A percentile compares a stretch with the other conserved stretches of the same genome.
Conservation (phyloP, 2,329 filamentous ascomycete genomes). For the Geosmithia flava region DNA sequence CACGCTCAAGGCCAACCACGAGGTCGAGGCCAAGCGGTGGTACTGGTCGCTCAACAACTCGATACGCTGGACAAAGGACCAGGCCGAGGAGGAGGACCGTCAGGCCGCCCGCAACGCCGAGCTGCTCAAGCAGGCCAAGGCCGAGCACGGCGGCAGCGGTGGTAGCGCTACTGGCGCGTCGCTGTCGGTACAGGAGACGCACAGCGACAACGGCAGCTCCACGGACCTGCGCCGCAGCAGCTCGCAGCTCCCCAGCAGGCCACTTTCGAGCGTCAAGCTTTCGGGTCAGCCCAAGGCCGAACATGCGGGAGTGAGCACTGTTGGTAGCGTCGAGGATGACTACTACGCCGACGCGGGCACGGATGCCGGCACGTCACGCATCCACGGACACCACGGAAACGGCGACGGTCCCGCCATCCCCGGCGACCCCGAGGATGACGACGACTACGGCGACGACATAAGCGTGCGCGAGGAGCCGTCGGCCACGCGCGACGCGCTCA, state of each 20-base stretch:
- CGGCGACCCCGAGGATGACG: conserved; percentile 51
- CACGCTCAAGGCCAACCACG: conserved; percentile 92
- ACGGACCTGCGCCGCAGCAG: conserved; percentile 31
- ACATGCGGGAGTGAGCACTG: conserved; percentile 27
- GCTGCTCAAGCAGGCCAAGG: conserved; percentile 65
- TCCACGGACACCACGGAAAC: conserved; percentile 13
- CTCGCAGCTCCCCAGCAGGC: conserved; percentile 25
- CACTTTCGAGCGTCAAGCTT: conserved; percentile 12
- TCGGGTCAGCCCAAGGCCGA: conserved; percentile 19
- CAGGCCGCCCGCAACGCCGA: conserved; percentile 65
- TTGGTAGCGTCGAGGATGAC: conserved; percentile 39
- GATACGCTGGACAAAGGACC: conserved; percentile 96
- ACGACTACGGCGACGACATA: conserved; percentile 61
- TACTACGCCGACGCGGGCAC: conserved; percentile 35
- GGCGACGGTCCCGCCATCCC: conserved; percentile 16
- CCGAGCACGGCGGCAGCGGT: conserved; percentile 45
- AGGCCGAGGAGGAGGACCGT: conserved; percentile 79
- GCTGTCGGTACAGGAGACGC: conserved; percentile 30
- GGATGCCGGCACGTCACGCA: conserved; percentile 26
- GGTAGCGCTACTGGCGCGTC: conserved; percentile 6
- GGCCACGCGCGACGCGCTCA: conserved; percentile 83
- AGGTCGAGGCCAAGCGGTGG: conserved; percentile 97
- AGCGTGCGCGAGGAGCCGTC: conserved; percentile 60
- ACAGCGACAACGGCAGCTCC: conserved; percentile 40
- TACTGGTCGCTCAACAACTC: conserved; percentile 99